Conservation (phyloP, 306 rosid species). For the Acmispon strigosus region DNA sequence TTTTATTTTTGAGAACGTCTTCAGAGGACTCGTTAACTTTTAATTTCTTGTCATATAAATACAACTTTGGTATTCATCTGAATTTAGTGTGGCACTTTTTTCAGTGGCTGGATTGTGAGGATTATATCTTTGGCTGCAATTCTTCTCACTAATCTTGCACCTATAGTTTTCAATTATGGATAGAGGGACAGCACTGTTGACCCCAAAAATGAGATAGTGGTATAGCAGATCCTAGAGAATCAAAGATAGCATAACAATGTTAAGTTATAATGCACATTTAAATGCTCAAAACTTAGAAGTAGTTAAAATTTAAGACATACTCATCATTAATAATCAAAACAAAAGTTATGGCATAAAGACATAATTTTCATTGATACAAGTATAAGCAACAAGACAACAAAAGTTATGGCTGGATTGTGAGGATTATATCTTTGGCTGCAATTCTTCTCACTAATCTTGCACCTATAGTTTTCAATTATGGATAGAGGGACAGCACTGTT, state of each 20-base stretch:
- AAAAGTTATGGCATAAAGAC: neutral
- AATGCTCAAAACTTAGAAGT: neutral
- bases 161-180: neutral
- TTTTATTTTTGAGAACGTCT: neutral
- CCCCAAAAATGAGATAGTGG: neutral
- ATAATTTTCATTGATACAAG: neutral
- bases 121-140: conserved; percentile 10
- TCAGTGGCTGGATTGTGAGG: neutral
- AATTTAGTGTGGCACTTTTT: neutral
- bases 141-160: conserved; percentile 9
- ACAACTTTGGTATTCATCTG: neutral
- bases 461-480: neutral
- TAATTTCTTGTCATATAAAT: neutral
- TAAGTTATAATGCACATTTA: neutral
- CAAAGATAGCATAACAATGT: neutral
- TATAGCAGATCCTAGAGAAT: neutral
- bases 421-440: conserved; percentile 11
- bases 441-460: conserved; percentile 4
- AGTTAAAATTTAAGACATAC: neutral
- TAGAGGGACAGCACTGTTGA: neutral
- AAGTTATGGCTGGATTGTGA: neutral
- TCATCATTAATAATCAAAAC: neutral
- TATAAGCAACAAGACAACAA: neutral
- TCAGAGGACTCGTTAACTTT: neutral
- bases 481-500: neutral